Evolutionary conservation across 2,329 filamentous ascomycete species (phyloP), one percentile per base, ranked within the genome.

Genomic region (Cladosporium sp.): DNA sequence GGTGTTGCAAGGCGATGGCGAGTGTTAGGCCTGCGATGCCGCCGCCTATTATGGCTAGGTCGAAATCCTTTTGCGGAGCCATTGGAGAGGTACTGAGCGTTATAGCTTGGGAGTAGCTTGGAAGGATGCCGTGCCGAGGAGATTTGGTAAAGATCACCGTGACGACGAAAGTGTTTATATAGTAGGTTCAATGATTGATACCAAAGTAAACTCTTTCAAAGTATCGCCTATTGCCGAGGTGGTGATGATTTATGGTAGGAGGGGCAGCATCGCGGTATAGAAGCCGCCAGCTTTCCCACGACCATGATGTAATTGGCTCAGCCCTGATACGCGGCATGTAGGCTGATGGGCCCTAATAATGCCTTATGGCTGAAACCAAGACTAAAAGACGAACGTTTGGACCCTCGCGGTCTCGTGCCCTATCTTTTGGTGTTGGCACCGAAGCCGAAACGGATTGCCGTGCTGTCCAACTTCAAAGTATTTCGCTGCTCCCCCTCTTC

Each of bases 21-120:
- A 83, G 73, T 8, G 69, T 69, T 14, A 83, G 70, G 22, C 81
- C 81, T 22, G 75, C 76, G 54, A 84, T 81, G 37, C 81, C 81
- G 37, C 78, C 79, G 52, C 80, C 80, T 14, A 82, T 68, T 40
- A 83, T 63, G 14, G 64, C 65, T 19, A 68, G 58, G 9, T 61
- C 52, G 32, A 60, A 55, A 22, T 58, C 45, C 22, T 56, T 58
- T 14, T 22, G 35, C 18, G 43, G 8, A 9, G 50, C 33, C 9
- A 28, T 40, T 13, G 46, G 9, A 41, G 46, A 22, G 35, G 41
- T 49, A 9, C 35, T 41, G 9, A 11, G 14, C 32, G 14, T n/a
- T 16, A 14, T 28, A 28, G 22, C 5, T 28, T 28, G 22, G 22
- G 7, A 28, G 22, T 28, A 28, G 22, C 5, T 28, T 28, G 22